Percentiles rank a stretch among this genome's conserved stretches.
Evolutionary conservation across 2,329 filamentous ascomycete genomes (phyloP).

Genomic region (Verticillium klebahnii): DNA sequence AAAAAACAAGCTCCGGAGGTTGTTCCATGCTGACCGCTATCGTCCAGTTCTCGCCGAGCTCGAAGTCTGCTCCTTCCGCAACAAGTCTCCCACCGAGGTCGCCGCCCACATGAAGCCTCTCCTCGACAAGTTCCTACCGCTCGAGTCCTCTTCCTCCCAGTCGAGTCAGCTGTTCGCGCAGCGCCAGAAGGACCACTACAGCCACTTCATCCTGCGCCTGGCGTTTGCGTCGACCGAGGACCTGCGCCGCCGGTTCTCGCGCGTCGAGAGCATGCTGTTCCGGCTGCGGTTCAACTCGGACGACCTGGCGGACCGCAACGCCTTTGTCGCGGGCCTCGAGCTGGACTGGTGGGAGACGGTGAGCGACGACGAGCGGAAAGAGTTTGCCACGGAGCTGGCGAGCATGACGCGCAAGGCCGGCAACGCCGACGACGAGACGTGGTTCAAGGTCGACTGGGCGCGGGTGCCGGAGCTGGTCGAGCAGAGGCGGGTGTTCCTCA

Average conservation of each 20-base stretch:
- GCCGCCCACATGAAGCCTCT: constrained; percentile 78
- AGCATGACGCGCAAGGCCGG: constrained; percentile 38
- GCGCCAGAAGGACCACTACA: constrained; percentile 93
- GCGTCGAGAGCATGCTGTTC: constrained; percentile 88
- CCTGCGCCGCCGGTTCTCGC: constrained; percentile 76
- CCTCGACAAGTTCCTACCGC: constrained; percentile 79
- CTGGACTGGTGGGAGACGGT: constrained; percentile 91
- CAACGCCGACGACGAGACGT: constrained; percentile 69
- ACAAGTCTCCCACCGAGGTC: constrained; percentile 79
- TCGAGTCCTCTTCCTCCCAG: constrained; percentile 68
- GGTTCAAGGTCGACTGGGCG: constrained; percentile 97
- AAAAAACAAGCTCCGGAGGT: too few relatives aligned
- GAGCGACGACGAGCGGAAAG: constrained; percentile 68
- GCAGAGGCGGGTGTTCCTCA: constrained; percentile 68
- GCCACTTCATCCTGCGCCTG: constrained; percentile 91
- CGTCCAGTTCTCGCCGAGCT: constrained; percentile 73
- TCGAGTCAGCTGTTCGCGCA: constrained; percentile 60
- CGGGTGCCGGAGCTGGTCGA: constrained; percentile 88
- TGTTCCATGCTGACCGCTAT: background rate
- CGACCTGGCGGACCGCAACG: constrained; percentile 64
- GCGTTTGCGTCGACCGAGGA: constrained; percentile 93
- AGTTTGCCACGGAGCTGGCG: constrained; percentile 56
- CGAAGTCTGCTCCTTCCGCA: constrained; percentile 93
- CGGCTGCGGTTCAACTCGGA: constrained; percentile 76
- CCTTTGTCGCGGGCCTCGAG: constrained; percentile 72